Evolutionary conservation across 2,329 filamentous ascomycete genomes (phyloP).

Genomic region (Coleophoma cylindrospora): DNA sequence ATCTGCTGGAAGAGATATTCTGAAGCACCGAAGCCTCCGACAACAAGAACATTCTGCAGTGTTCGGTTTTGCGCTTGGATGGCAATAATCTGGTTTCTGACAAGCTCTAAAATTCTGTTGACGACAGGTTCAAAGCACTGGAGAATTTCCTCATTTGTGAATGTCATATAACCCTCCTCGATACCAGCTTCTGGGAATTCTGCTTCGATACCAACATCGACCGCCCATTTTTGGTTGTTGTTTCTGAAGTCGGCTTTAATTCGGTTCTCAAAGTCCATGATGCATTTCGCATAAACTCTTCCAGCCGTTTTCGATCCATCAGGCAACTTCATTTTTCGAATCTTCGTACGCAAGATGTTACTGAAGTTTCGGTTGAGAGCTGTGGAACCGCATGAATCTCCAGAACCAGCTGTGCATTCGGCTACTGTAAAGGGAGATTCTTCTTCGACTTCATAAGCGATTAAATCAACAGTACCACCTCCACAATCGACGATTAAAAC

Average conservation of each 20-base stretch:
- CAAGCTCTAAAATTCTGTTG: constrained; percentile 91
- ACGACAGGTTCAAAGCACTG: constrained; percentile 99
- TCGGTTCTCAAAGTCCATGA: constrained; percentile 99
- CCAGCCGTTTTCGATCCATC: constrained; percentile 97
- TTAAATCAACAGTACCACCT: constrained; percentile 97
- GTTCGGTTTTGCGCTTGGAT: constrained; percentile 95
- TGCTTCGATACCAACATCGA: constrained; percentile 96
- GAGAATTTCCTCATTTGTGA: constrained; percentile 97
- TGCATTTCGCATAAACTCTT: constrained; percentile 97
- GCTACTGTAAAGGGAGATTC: constrained; percentile 95
- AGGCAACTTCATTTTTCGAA: constrained; percentile 97
- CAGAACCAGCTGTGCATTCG: constrained; percentile 94
- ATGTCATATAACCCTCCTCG: constrained; percentile 99
- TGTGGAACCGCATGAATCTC: constrained; percentile 97
- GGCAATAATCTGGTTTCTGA: constrained; percentile 97
- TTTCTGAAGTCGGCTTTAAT: constrained; percentile 99
- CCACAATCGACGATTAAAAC: constrained; percentile 97
- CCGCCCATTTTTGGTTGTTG: constrained; percentile 98
- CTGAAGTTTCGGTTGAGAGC: constrained; percentile 97
- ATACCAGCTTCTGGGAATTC: constrained; percentile 97
- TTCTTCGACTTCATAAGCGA: constrained; percentile 97
- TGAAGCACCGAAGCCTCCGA: constrained; percentile 96
- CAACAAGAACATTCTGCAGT: constrained; percentile 92
- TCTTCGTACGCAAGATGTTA: constrained; percentile 96
- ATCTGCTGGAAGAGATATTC: constrained; percentile 99